Percentiles rank a stretch among this genome's conserved stretches.
These are phyloP conservation scores for Cystobasidium slooffiae DNA, from an alignment of 1,284 basidiomycete species.

Conservation along the genomic window DNA sequence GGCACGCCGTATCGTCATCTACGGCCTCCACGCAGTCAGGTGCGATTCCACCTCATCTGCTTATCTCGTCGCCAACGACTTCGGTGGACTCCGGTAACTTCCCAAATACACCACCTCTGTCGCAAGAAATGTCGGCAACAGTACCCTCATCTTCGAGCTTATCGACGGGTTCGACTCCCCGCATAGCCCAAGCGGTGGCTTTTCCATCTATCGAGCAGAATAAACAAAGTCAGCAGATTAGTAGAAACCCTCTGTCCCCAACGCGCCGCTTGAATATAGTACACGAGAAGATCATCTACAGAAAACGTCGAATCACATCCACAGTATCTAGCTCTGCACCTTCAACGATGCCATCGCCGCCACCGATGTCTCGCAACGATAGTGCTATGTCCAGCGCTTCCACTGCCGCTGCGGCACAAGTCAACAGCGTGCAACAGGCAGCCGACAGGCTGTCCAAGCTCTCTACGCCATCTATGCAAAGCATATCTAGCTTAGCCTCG, in stretches of 20 bases:
- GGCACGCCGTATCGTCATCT: neutral
- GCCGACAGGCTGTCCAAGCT: slow-evolving; percentile 29
- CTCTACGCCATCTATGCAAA: slow-evolving; percentile 21
- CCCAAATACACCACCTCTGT: slow-evolving; percentile 35
- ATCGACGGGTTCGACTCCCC: neutral
- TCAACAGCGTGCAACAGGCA: neutral
- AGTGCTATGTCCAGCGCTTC: neutral
- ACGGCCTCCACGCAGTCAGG: slow-evolving; percentile 16
- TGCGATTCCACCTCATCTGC: slow-evolving; percentile 28
- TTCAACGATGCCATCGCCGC: neutral
- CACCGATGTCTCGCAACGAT: slow-evolving; percentile 7
- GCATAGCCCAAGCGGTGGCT: slow-evolving; percentile 8
- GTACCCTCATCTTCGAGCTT: slow-evolving; percentile 12
- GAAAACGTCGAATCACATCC: neutral
- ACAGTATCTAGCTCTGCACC: slow-evolving; percentile 19
- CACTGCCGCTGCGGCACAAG: neutral
- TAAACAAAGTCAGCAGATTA: neutral
- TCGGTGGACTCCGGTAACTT: slow-evolving; percentile 32
- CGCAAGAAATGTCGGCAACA: slow-evolving; percentile 6
- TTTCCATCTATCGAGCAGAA: slow-evolving; percentile 36
- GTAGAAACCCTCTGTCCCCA: slow-evolving; percentile 7
- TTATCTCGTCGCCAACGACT: slow-evolving; percentile 29
- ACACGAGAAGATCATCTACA: slow-evolving; percentile 31
- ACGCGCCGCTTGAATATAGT: slow-evolving; percentile 23
- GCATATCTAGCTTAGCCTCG: slow-evolving; percentile 26